Conservation (phyloP, 768 basidiomycete genomes). For the Sistotremastrum niveocremeum region DNA sequence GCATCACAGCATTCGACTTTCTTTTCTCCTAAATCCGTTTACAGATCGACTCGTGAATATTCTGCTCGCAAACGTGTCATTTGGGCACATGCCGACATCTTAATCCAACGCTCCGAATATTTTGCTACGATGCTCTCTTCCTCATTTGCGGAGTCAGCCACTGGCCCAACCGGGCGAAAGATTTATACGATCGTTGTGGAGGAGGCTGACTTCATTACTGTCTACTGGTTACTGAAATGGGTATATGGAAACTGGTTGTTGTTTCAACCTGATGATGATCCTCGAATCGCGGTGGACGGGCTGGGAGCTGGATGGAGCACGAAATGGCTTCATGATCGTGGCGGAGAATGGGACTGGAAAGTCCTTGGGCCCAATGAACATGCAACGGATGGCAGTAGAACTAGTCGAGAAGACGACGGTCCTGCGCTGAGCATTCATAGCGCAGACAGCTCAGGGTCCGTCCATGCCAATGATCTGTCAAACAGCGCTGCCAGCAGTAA, state of each 20-base stretch:
- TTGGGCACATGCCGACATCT: conserved; percentile 69
- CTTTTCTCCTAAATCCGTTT: conserved; percentile 24
- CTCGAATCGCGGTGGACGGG: conserved; percentile 51
- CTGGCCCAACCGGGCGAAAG: conserved; percentile 29
- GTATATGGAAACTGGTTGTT: conserved; percentile 65
- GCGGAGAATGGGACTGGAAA: conserved; percentile 44
- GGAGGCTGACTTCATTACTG: conserved; percentile 64
- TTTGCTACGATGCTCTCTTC: conserved; percentile 64
- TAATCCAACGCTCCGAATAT: conserved; percentile 62
- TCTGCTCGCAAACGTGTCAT: conserved; percentile 55
- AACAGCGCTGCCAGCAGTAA: background rate
- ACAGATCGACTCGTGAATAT: too few relatives aligned
- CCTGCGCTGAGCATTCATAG: conserved; percentile 34
- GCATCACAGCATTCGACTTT: conserved; percentile 30
- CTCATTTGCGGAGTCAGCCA: conserved; percentile 47
- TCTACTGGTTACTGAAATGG: conserved; percentile 69
- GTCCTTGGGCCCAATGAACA: conserved; percentile 29
- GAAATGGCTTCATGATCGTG: conserved; percentile 33
- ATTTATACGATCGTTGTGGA: conserved; percentile 57
- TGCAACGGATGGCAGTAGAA: conserved; percentile 18
- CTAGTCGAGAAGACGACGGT: conserved; percentile 21
- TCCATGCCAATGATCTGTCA: background rate
- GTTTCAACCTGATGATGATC: conserved; percentile 59
- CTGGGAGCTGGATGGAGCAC: conserved; percentile 55
- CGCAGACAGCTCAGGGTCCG: conserved; percentile 27